These are phyloP conservation scores for Firmiana major DNA, from an alignment of 345 rosid species.

Conservation along the genomic window DNA sequence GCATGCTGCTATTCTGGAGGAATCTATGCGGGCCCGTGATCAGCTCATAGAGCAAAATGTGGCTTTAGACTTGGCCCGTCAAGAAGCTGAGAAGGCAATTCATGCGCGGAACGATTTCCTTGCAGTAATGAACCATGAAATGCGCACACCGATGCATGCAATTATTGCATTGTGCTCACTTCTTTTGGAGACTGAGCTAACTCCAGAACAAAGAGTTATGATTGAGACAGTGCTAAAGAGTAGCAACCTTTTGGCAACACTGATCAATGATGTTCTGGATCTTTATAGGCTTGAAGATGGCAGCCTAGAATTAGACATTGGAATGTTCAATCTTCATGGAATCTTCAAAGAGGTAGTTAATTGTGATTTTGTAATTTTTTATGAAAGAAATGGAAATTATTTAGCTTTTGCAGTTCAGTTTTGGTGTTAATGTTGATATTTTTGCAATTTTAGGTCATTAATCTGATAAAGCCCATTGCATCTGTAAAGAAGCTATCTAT, in stretches of 20 bases:
- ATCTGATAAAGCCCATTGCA: conserved; percentile 76
- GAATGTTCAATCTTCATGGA: conserved; percentile 59
- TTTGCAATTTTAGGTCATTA: conserved; percentile 48
- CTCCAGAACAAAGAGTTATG: conserved; percentile 83
- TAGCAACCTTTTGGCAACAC: conserved; percentile 81
- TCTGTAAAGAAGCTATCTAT: conserved; percentile 68
- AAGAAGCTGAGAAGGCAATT: conserved; percentile 84
- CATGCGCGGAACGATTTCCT: conserved; percentile 94
- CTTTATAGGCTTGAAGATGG: conserved; percentile 93
- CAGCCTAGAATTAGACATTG: conserved; percentile 64
- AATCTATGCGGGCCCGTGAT: conserved; percentile 84
- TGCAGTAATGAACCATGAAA: conserved; percentile 96
- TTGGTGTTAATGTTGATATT: not conserved
- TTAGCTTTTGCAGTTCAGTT: not conserved
- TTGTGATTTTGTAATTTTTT: not conserved
- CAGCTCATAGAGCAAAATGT: conserved; percentile 83
- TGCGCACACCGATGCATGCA: conserved; percentile 95
- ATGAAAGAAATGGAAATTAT: not conserved
- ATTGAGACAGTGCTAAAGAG: conserved; percentile 85
- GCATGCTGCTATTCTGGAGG: conserved; percentile 92
- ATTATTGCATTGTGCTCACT: conserved; percentile 84
- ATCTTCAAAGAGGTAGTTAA: conserved; percentile 65
- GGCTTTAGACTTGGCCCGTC: conserved; percentile 76
- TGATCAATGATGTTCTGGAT: conserved; percentile 86
- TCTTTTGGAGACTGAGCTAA: conserved; percentile 73